Percentiles rank a stretch among this genome's conserved stretches.
Conservation (phyloP, 345 rosid species). For the Populus tremula region DNA sequence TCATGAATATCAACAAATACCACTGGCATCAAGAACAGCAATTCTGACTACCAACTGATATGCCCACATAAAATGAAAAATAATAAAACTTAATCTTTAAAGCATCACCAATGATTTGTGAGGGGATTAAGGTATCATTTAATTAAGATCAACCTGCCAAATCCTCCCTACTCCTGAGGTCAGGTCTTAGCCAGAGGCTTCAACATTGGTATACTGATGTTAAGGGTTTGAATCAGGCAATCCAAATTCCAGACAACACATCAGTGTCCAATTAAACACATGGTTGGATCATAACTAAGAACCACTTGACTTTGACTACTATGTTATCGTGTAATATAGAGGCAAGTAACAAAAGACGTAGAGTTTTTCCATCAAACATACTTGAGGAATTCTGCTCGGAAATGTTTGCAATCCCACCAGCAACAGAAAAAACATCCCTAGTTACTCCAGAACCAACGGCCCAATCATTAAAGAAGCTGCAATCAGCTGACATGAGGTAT, state of each 20-base stretch:
- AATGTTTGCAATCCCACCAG: conserved; percentile 27
- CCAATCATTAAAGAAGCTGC: conserved; percentile 90
- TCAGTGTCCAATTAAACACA: not conserved
- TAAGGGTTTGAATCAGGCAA: not conserved
- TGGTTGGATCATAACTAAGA: not conserved
- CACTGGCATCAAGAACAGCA: not conserved
- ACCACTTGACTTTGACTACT: not conserved
- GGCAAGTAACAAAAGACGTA: conserved; percentile 7
- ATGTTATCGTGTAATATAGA: not conserved
- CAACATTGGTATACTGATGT: not conserved
- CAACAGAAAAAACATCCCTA: conserved; percentile 23
- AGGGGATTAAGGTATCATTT: not conserved
- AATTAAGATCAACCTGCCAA: not conserved
- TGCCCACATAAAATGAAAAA: not conserved
- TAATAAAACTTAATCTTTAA: not conserved
- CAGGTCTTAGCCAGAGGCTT: not conserved
- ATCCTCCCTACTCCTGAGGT: not conserved
- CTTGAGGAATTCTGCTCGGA: conserved; percentile 38
- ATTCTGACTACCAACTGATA: not conserved
- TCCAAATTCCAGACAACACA: not conserved
- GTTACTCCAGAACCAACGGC: conserved; percentile 53
- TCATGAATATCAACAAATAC: not conserved
- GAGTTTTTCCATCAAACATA: conserved; percentile 35
- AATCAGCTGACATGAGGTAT: conserved; percentile 88
- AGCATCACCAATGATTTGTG: not conserved